Percentiles rank a stretch among this genome's conserved stretches.
These are phyloP conservation scores for Boeremia exigua DNA, from an alignment of 2,329 filamentous ascomycete genomes.

Conservation along the genomic window DNA sequence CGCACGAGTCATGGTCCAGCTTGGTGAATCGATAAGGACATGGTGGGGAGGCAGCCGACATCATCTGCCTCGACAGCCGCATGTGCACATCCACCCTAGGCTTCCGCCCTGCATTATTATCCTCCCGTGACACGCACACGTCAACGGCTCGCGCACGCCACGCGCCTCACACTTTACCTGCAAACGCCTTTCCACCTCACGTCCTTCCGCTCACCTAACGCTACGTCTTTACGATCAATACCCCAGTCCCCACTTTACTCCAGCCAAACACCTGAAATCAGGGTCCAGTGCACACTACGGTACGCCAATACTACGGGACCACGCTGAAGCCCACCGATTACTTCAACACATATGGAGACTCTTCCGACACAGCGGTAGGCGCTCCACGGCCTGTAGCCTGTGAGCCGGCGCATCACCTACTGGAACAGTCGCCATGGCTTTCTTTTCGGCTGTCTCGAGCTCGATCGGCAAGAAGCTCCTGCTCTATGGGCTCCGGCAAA, in stretches of 20 bases:
- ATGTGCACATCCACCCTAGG: conserved; percentile 19
- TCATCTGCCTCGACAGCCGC: conserved; percentile 29
- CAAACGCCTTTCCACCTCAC: conserved; percentile 9
- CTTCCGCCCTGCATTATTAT: conserved; percentile 23
- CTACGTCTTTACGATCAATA: background rate
- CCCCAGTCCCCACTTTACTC: conserved; percentile 6
- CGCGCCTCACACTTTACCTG: conserved; percentile 10
- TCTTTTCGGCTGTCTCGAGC: conserved; percentile 69
- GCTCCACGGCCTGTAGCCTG: conserved; percentile 30
- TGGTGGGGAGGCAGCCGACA: conserved; percentile 9
- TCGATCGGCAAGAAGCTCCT: conserved; percentile 87
- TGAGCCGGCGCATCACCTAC: conserved; percentile 16
- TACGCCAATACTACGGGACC: conserved; percentile 11
- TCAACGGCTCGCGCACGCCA: conserved; percentile 30
- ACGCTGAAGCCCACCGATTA: background rate
- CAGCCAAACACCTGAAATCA: background rate
- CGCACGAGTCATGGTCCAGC: conserved; percentile 16
- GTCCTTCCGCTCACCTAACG: background rate
- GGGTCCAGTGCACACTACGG: conserved; percentile 20
- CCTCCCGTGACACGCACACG: conserved; percentile 30
- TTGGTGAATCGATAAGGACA: conserved; percentile 28
- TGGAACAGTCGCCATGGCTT: conserved; percentile 62
- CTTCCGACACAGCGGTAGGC: conserved; percentile 36
- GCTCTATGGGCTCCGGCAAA: conserved; percentile 79
- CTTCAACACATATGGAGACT: conserved; percentile 36